Evolutionary conservation across 1,139 yeast species (phyloP).

Genomic region (Oligophagozyma castellii): DNA sequence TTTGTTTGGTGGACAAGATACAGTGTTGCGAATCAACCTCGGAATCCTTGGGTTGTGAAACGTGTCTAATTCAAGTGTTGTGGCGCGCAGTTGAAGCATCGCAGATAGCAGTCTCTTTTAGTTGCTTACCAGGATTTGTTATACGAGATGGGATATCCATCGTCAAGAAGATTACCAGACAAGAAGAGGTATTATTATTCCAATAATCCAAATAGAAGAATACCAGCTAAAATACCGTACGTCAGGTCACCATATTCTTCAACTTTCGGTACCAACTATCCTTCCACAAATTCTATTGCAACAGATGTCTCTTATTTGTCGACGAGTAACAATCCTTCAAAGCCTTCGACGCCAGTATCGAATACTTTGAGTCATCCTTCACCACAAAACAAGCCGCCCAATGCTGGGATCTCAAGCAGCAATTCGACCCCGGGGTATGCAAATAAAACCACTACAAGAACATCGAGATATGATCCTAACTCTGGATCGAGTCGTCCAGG

Average conservation of each 20-base stretch:
- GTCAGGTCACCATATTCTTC: slow-evolving; percentile 4
- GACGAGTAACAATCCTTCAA: slow-evolving; percentile 1
- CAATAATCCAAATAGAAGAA: slow-evolving; percentile 16
- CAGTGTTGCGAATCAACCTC: too few species aligned
- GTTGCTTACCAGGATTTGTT: too few species aligned
- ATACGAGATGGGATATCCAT: slow-evolving; percentile 11
- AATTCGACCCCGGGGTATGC: too few species aligned
- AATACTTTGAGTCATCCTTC: too few species aligned
- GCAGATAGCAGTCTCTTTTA: too few species aligned
- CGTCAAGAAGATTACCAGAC: slow-evolving; percentile 18
- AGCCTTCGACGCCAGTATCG: slow-evolving; percentile 3
- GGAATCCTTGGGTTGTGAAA: too few species aligned
- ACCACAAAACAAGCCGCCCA: too few species aligned
- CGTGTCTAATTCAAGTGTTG: too few species aligned
- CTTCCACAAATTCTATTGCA: not conserved
- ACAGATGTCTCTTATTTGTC: not conserved
- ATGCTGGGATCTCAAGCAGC: too few species aligned
- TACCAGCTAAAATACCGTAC: slow-evolving; percentile 7
- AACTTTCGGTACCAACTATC: slow-evolving; percentile 1
- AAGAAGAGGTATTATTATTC: slow-evolving; percentile 21
- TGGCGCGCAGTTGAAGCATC: too few species aligned
- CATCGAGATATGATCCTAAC: slow-evolving; percentile 16
- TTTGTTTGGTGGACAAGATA: too few species aligned
- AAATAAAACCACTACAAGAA: too few species aligned
- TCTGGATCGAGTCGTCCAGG: slow-evolving; percentile 2